These are phyloP conservation scores for Acer yangbiense DNA, from an alignment of 345 rosid genomes.

Conservation along the genomic window DNA sequence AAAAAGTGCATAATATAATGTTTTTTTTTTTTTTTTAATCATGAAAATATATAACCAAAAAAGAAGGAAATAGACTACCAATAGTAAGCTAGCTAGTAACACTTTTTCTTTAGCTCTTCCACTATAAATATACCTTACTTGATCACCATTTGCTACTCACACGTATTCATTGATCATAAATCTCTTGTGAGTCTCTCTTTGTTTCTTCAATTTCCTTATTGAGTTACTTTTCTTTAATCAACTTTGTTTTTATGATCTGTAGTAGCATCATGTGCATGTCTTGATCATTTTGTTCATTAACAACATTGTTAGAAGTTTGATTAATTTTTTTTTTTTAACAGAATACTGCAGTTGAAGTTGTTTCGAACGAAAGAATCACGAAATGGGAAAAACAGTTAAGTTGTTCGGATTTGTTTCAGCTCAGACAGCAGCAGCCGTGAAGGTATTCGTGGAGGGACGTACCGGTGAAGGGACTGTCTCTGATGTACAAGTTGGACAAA, in stretches of 20 bases:
- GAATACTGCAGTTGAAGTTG: background rate
- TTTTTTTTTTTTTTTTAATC: too few relatives aligned
- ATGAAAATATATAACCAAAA: background rate
- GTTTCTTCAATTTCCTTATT: background rate
- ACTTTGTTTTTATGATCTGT: too few relatives aligned
- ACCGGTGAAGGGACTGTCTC: constrained; percentile 32
- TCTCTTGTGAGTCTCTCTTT: background rate
- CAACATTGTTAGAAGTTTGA: background rate
- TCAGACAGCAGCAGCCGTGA: constrained; percentile 22
- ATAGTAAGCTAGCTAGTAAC: background rate
- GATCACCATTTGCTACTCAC: background rate
- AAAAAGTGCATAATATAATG: too few relatives aligned
- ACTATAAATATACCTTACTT: background rate
- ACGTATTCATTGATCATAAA: background rate
- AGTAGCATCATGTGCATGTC: background rate
- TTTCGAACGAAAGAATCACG: background rate
- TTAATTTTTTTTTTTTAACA: background rate
- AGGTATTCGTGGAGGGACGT: constrained; percentile 30
- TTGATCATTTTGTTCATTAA: background rate
- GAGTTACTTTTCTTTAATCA: too few relatives aligned
- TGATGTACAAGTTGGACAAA: constrained; percentile 36
- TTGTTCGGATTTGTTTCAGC: constrained; percentile 35
- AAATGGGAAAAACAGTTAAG: constrained; percentile 42
- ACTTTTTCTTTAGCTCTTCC: background rate
- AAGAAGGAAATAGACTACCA: constrained; percentile 8